Evolutionary conservation across 345 rosid genomes (phyloP), one percentile per base, ranked within the genome.

Genomic region (Rhizophora mangle): DNA sequence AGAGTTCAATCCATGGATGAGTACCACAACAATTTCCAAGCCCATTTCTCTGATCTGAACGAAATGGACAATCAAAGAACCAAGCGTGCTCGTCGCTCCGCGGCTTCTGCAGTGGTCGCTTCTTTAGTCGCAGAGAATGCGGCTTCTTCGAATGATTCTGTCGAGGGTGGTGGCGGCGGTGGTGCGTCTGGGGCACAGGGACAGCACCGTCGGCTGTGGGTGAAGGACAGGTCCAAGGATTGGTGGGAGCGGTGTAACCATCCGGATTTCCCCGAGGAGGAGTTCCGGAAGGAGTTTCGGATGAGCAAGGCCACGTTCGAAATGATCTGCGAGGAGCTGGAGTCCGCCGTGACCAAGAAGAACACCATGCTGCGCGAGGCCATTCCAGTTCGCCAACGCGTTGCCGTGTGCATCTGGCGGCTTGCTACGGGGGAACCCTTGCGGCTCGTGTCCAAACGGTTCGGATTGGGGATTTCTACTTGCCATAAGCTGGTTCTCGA

Each of bases 241-340:
- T 94, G 98, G 98, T 94, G 98, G 98, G 98, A 94, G 30, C 92
- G 89, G 70, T 94, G 96, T 31, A 91, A 74, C 70, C 71, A 82
- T 26, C 82, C 82, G 3, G 96, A 91, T 74, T 94, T 69, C 63
- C 95, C 97, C 1, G 97, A 91, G 3, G 86, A 84, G 19, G 97
- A 94, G 4, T 94, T 94, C 82, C 88, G 74, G 78, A 81, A 68
- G 68, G 92, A 93, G 34, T 94, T 94, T 73, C 63, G 98, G 56
- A 94, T 94, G 98, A 85, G 90, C 6, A 90, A 79, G 66, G 77
- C 83, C 2, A 91, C 97, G 43, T 94, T 94, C 69, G 95, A 90
- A 2, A 11, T 74, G 62, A 87, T 93, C 29, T 93, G 98, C 67
- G 93, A 93, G 0, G 96, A 89, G 79, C 76, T 93, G 24, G 88